These are phyloP conservation scores for Arthroderma sp. DNA, from an alignment of 2,329 filamentous ascomycete species.

Conservation along the genomic window DNA sequence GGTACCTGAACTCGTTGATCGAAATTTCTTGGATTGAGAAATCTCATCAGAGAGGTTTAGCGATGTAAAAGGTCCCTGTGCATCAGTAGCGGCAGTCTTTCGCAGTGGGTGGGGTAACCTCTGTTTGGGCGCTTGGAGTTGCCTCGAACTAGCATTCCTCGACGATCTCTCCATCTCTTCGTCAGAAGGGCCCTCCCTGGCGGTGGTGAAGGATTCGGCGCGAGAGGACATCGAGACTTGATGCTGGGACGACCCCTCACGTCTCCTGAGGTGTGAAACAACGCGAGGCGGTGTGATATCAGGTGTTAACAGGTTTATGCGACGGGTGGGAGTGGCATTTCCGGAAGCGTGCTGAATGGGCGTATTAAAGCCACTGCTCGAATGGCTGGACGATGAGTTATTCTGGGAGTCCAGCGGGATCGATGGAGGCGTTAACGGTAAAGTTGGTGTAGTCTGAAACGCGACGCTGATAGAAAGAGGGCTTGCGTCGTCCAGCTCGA, in stretches of 20 bases:
- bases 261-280: conserved; percentile 18
- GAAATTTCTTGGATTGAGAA: too few species aligned
- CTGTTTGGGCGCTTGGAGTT: conserved; percentile 12
- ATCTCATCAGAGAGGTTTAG: too few species aligned
- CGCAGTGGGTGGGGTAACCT: conserved; percentile 10
- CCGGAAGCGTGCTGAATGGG: conserved; percentile 7
- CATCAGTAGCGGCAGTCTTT: not conserved
- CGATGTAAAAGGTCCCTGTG: too few species aligned
- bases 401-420: conserved; percentile 16
- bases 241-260: conserved; percentile 32
- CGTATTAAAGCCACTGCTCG: conserved; percentile 12
- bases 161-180: conserved; percentile 35
- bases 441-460: conserved; percentile 17
- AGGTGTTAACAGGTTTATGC: conserved; percentile 58
- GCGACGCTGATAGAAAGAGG: conserved; percentile 9
- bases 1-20: too few species aligned
- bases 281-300: conserved; percentile 58
- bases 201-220: conserved; percentile 60
- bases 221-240: conserved; percentile 45
- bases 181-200: conserved; percentile 51
- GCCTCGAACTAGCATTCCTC: conserved; percentile 13
- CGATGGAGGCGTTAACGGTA: conserved; percentile 28
- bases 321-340: conserved; percentile 47
- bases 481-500: not conserved
- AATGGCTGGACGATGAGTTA: conserved; percentile 14